A percentile compares a stretch with the other conserved stretches of the same genome.
phyloP scores from a whole-genome alignment of 2,329 filamentous ascomycete species.

The Volutella citrinella region DNA sequence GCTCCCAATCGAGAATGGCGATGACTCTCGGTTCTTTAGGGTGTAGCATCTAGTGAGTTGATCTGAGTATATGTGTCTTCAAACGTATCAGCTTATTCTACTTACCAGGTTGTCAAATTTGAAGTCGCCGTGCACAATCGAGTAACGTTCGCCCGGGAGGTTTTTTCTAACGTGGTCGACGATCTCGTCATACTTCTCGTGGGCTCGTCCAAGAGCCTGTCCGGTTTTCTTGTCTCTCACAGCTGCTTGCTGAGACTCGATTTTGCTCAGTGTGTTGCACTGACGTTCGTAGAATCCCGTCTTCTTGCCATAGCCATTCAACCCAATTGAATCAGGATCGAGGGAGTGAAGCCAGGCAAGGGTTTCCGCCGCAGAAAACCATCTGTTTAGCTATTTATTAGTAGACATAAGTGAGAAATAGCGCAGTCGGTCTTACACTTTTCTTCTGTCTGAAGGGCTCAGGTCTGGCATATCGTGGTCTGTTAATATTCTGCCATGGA shows the following conservation, averaged over 20 bases:
- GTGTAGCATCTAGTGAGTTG: conserved; percentile 12
- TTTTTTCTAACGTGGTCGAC: conserved; percentile 2
- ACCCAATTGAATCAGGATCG: conserved; percentile 3
- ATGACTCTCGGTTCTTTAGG: conserved; percentile 9
- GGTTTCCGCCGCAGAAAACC: conserved; percentile 7
- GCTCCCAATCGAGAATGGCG: conserved; percentile 10
- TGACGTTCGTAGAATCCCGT: conserved; percentile 7
- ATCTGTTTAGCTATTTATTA: no score
- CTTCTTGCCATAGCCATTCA: conserved; percentile 5
- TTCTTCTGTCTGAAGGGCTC: conserved; percentile 3
- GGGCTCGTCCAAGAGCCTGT: conserved; percentile 3
- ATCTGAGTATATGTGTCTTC: no score
- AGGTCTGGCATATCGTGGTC: conserved; percentile 2
- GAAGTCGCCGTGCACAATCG: conserved; percentile 11
- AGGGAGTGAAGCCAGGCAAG: conserved; percentile 9
- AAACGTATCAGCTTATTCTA: neutral
- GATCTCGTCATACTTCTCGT: conserved; percentile 2
- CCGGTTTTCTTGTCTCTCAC: conserved; percentile 4
- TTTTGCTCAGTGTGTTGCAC: conserved; percentile 5
- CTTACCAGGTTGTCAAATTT: conserved; percentile 12
- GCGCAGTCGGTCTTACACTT: conserved; percentile 2
- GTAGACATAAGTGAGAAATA: no score
- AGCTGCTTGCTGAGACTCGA: conserved; percentile 5
- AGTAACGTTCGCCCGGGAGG: conserved; percentile 3
- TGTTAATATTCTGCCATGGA: conserved; percentile 9